Evolutionary conservation across 495 filamentous ascomycete genomes (phyloP), one percentile per base, ranked within the genome.

Genomic region (Entonaema liquescens): DNA sequence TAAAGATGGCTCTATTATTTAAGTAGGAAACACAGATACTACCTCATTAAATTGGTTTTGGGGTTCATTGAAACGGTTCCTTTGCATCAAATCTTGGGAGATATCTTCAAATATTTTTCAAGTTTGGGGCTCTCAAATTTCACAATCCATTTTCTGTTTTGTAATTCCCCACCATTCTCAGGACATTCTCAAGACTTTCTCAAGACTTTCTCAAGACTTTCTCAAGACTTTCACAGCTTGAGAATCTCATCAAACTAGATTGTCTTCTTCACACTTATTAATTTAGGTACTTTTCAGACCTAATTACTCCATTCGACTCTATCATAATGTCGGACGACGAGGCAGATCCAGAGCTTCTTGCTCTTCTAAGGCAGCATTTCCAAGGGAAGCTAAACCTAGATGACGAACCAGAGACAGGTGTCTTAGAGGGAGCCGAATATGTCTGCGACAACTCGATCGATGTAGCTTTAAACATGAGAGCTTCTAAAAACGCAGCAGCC

Each of bases 361-460:
- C 87, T 66, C 90, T 98, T 26, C 87, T 99, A 21, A 91, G 94
- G 26, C 87, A 94, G 79, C 91, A 93, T 62, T 85, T 97, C 55
- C 77, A 89, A 36, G 85, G 88, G 56, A 85, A 84, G 56, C 80
- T 80, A 21, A 77, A 73, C 3, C 26, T 78, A 28, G 70, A 80
- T 59, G 76, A 83, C 3, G 83, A 87, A n/a, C 84, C 86, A 40
- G 89, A 94, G 63, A 97, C 93, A 0, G 90, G 90, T 29, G 94
- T 98, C 29, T 85, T 99, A 1, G 85, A 92, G 67, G 85, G 85
- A 62, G 94, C 95, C 31, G 88, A 95, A 79, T 93, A 89, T 81
- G 87, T 98, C 69, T 97, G 92, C 81, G 89, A 97, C 81, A 95
- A 98, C 81, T 86, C 92, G 68, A 94, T 96, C 81, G 95, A 98